These are phyloP conservation scores for Starmera stellimalicola DNA, from an alignment of 1,139 yeast species.

Conservation along the genomic window DNA sequence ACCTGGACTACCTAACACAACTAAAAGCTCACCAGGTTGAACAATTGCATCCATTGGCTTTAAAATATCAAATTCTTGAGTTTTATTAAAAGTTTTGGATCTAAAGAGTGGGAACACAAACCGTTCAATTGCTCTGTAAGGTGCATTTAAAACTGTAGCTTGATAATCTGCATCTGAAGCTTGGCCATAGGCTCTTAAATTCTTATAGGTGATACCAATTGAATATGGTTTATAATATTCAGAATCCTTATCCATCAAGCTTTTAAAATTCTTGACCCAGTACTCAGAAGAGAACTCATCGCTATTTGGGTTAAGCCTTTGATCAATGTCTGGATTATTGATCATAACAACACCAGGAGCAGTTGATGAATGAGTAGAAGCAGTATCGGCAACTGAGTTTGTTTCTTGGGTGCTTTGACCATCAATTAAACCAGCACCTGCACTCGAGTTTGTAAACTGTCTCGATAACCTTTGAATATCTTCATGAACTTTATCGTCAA, in stretches of 20 bases:
- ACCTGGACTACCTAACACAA: constrained; percentile 77
- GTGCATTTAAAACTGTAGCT: constrained; percentile 52
- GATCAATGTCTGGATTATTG: constrained; percentile 31
- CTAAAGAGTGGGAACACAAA: constrained; percentile 14
- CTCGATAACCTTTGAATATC: background rate
- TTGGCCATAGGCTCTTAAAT: constrained; percentile 64
- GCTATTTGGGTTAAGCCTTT: constrained; percentile 43
- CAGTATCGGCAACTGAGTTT: constrained; percentile 25
- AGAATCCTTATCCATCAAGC: constrained; percentile 45
- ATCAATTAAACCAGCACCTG: background rate
- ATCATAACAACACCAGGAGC: constrained; percentile 18
- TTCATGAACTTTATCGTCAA: constrained; percentile 1
- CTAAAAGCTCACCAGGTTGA: constrained; percentile 64
- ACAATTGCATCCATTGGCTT: constrained; percentile 61
- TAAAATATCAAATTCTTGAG: constrained; percentile 38
- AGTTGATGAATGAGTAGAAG: constrained; percentile 4
- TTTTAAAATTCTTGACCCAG: constrained; percentile 68
- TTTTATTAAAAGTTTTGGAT: constrained; percentile 18
- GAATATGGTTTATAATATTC: constrained; percentile 56
- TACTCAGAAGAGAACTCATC: constrained; percentile 50
- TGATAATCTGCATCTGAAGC: constrained; percentile 79
- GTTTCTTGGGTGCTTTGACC: background rate
- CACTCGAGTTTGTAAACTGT: background rate
- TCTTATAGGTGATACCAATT: constrained; percentile 60
- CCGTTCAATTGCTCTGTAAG: constrained; percentile 17